These are phyloP conservation scores for Malassezia slooffiae DNA, from an alignment of 1,284 basidiomycete genomes.

Conservation along the genomic window DNA sequence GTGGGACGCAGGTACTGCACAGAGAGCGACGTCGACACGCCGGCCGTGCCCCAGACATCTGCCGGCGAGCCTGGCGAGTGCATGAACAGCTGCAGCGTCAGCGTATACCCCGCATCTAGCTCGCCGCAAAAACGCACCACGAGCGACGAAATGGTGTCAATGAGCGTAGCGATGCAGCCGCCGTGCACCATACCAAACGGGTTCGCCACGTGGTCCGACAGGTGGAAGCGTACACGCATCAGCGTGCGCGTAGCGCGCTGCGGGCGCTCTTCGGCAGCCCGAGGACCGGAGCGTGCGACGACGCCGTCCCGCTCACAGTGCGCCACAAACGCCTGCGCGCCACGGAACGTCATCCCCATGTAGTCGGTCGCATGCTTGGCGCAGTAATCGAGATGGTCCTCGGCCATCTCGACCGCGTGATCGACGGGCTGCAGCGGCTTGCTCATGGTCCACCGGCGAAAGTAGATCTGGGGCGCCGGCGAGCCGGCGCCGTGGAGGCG, in stretches of 20 bases:
- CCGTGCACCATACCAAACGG: slow-evolving; percentile 13
- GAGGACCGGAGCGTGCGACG: slow-evolving; percentile 4
- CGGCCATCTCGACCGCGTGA: not conserved
- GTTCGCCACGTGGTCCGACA: slow-evolving; percentile 6
- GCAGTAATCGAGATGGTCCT: not conserved
- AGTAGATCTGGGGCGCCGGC: too few species aligned
- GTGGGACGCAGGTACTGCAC: slow-evolving; percentile 33
- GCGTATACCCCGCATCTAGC: too few species aligned
- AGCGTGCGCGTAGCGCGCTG: slow-evolving; percentile 1
- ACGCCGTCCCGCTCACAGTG: slow-evolving; percentile 12
- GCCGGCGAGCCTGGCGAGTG: slow-evolving; percentile 24
- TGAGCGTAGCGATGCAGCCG: slow-evolving; percentile 9
- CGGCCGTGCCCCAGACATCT: slow-evolving; percentile 34
- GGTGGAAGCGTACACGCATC: slow-evolving; percentile 9
- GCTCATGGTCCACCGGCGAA: too few species aligned
- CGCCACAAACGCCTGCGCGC: not conserved
- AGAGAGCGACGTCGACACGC: slow-evolving; percentile 37
- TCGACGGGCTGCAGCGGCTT: slow-evolving; percentile 5
- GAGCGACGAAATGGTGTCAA: slow-evolving; percentile 9
- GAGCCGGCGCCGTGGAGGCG: too few species aligned
- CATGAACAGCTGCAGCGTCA: slow-evolving; percentile 11
- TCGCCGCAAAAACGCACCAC: not conserved
- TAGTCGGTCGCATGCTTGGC: not conserved
- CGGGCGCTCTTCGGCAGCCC: slow-evolving; percentile 6
- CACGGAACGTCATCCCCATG: not conserved